These are phyloP conservation scores for Erysiphe pulchra DNA, from an alignment of 2,329 filamentous ascomycete species.

Conservation along the genomic window DNA sequence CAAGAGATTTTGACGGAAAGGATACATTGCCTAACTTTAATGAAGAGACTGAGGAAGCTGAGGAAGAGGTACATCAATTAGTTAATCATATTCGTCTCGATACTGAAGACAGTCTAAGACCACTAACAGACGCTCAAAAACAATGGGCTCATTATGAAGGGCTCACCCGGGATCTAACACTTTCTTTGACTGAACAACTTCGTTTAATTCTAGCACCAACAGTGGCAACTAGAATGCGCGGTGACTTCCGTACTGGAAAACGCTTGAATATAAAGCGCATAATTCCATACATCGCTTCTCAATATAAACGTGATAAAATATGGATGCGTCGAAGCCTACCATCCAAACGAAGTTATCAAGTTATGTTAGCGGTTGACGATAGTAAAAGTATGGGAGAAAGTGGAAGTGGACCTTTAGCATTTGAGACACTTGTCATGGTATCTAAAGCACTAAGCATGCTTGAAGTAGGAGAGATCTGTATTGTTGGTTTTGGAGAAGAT, in stretches of 20 bases:
- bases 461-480: conserved; percentile 78
- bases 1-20: conserved; percentile 22
- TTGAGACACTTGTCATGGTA: conserved; percentile 84
- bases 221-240: conserved; percentile 82
- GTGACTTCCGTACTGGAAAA: conserved; percentile 91
- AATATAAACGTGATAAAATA: conserved; percentile 98
- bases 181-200: conserved; percentile 79
- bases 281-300: conserved; percentile 94
- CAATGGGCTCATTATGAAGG: conserved; percentile 72
- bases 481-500: conserved; percentile 68
- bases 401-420: conserved; percentile 51
- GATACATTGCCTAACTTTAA: conserved; percentile 18
- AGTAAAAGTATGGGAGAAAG: conserved; percentile 77
- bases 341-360: conserved; percentile 85
- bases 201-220: conserved; percentile 88
- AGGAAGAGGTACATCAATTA: conserved; percentile 27
- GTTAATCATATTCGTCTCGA: conserved; percentile 41
- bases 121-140: conserved; percentile 33
- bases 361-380: conserved; percentile 92
- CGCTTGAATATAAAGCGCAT: conserved; percentile 98
- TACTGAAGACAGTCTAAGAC: conserved; percentile 8
- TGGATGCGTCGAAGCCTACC: conserved; percentile 92
- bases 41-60: conserved; percentile 15
- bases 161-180: conserved; percentile 61
- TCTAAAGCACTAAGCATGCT: conserved; percentile 72